Percentiles rank a stretch among this genome's conserved stretches.
Conservation (phyloP, 2,329 filamentous ascomycete species). For the Ramularia endophylla region DNA sequence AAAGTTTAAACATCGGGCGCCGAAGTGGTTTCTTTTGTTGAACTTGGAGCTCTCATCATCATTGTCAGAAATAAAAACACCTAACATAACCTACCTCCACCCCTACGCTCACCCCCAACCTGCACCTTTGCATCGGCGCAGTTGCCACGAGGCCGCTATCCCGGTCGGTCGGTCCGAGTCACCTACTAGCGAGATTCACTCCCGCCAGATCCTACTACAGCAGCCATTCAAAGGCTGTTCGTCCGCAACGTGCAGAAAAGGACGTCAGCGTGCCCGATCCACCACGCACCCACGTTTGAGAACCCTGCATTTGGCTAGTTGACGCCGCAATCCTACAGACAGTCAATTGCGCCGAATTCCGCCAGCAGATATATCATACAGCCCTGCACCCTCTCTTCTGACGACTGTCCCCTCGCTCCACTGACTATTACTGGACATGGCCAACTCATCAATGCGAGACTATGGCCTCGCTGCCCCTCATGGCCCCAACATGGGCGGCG, state of each 20-base stretch:
- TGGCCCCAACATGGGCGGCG: conserved; percentile 41
- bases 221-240: conserved; percentile 8
- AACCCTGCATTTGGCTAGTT: background rate
- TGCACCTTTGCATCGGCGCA: too few species aligned
- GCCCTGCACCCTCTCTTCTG: background rate
- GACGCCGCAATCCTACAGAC: too few species aligned
- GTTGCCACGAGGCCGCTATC: too few species aligned
- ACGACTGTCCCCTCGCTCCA: background rate
- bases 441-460: conserved; percentile 38
- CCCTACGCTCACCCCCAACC: too few species aligned
- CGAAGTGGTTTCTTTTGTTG: too few species aligned
- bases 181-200: background rate
- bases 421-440: conserved; percentile 12
- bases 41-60: too few species aligned
- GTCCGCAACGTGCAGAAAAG: conserved; percentile 5
- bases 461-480: conserved; percentile 45
- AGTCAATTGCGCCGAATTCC: background rate
- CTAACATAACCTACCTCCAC: too few species aligned
- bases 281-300: background rate
- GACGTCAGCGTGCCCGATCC: background rate
- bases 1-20: too few species aligned
- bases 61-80: too few species aligned
- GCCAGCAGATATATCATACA: background rate
- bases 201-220: too few species aligned
- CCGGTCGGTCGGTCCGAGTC: too few species aligned